These are phyloP conservation scores for Neofusicoccum laricinum DNA, from an alignment of 2,329 filamentous ascomycete genomes.

Conservation along the genomic window DNA sequence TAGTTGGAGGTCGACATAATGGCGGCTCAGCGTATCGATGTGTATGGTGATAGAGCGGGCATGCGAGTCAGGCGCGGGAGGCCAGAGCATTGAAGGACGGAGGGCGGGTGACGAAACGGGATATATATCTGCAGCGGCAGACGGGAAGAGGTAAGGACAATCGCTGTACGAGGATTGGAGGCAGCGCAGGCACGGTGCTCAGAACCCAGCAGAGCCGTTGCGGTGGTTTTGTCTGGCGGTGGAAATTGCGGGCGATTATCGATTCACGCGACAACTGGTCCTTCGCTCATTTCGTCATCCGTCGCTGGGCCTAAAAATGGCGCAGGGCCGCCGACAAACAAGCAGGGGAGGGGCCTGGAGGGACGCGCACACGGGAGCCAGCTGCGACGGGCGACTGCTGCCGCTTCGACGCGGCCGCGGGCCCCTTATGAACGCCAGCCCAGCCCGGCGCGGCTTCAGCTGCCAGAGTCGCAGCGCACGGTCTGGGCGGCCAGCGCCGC, in stretches of 20 bases:
- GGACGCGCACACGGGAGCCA: neutral
- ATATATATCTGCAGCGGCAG: neutral
- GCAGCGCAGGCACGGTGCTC: neutral
- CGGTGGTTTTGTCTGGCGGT: constrained; percentile 7
- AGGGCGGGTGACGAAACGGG: neutral
- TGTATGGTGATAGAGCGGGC: neutral
- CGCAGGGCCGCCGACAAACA: constrained; percentile 12
- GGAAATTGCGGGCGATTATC: constrained; percentile 8
- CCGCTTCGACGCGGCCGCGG: neutral
- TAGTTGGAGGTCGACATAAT: neutral
- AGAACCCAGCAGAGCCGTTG: neutral
- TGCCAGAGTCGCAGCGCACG: neutral
- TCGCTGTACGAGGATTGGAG: neutral
- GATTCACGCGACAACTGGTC: constrained; percentile 9
- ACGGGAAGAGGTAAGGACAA: neutral
- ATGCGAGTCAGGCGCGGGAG: constrained; percentile 3
- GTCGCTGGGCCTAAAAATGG: constrained; percentile 1
- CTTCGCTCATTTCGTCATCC: constrained; percentile 15
- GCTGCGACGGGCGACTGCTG: neutral
- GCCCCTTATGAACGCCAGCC: neutral
- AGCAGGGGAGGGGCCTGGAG: constrained; percentile 9
- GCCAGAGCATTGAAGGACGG: constrained; percentile 2
- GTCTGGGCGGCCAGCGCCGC: neutral
- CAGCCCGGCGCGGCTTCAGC: neutral
- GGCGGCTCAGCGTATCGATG: constrained; percentile 2